Base-by-base conservation (phyloP, 176 grass and related monocot species). In the Aegilops tauschii region DNA sequence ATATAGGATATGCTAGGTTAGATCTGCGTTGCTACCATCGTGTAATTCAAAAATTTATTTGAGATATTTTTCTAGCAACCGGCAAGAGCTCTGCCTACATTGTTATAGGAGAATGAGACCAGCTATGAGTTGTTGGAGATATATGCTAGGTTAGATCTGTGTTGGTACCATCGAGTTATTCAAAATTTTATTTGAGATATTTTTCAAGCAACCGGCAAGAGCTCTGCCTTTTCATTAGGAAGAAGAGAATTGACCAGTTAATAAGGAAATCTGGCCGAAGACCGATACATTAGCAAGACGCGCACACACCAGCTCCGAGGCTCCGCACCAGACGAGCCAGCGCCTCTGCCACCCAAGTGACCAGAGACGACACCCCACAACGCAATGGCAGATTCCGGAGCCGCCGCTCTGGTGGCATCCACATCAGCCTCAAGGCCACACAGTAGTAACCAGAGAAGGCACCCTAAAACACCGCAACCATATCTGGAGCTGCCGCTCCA, bases 81-180 rank as follows among this genome's bases (percentile, higher is more conserved):
- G 50, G 50, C 50, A 54, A 49, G 45, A 49, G 45, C 45, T 49
- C 45, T 75, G 1, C 58, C 52, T 29, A 72, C 16, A 13, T 27
- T 42, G 12, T 69, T 54, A 39, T 50, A 65, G 31, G 37, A 78
- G 27, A 79, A 40, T 72, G 65, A 65, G 36, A 39, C 73, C 17
- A n/a, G 18, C 50, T 54, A 18, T 54, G 50, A 54, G 50, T 54
- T 54, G 50, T 62, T 62, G 61, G 29, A 30, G 28, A 66, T 42
- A 31, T 30, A 85, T 79, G 32, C 32, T 65, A 73, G 42, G 45
- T 23, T 81, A 59, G 59, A 67, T 81, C 27, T 75, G 12, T 59
- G 61, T 61, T 75, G 59, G 23, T 85, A 42, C 73, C 59, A 25
- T 9, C 20, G n/a, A 9, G 45, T 36, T 36, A 21, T 68, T 85